Evolutionary conservation across 2,329 filamentous ascomycete genomes (phyloP).

Genomic region (Botrytis medusae): DNA sequence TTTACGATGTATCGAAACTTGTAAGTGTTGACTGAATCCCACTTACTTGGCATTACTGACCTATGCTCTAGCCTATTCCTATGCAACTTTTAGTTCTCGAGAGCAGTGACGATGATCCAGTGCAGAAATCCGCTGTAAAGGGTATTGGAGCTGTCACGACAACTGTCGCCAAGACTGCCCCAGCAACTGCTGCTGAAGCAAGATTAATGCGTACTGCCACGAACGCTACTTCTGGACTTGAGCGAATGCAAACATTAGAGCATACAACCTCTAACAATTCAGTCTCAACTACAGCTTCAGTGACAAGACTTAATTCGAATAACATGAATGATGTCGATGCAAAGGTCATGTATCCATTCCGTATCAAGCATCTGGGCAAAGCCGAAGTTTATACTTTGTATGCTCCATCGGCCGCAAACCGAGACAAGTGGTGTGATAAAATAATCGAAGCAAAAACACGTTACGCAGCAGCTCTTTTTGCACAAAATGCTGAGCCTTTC

Average conservation of each 20-base stretch:
- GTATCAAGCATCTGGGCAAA: constrained; percentile 91
- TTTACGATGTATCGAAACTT: constrained; percentile 90
- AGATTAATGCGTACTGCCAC: constrained; percentile 45
- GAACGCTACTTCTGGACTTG: constrained; percentile 37
- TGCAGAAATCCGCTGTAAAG: constrained; percentile 70
- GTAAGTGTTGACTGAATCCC: constrained; percentile 47
- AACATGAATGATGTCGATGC: constrained; percentile 48
- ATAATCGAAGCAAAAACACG: constrained; percentile 94
- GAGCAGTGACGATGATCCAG: constrained; percentile 86
- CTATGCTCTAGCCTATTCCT: constrained; percentile 77
- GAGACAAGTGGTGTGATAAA: constrained; percentile 87
- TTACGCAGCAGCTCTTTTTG: constrained; percentile 82
- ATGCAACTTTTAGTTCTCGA: constrained; percentile 95
- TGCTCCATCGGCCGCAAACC: constrained; percentile 70
- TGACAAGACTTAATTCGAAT: constrained; percentile 48
- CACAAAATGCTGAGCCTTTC: constrained; percentile 96
- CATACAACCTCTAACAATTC: constrained; percentile 70
- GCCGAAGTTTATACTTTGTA: constrained; percentile 86
- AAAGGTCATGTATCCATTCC: constrained; percentile 78
- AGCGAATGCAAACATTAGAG: constrained; percentile 56
- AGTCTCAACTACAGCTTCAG: constrained; percentile 50
- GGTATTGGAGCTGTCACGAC: constrained; percentile 60
- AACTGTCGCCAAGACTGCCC: constrained; percentile 56
- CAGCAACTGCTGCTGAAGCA: constrained; percentile 58
- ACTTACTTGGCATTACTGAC: constrained; percentile 26